Percentiles rank a stretch among this genome's conserved stretches.
Evolutionary conservation across 1,284 basidiomycete species (phyloP).

Genomic region (Heliocybe sulcata): DNA sequence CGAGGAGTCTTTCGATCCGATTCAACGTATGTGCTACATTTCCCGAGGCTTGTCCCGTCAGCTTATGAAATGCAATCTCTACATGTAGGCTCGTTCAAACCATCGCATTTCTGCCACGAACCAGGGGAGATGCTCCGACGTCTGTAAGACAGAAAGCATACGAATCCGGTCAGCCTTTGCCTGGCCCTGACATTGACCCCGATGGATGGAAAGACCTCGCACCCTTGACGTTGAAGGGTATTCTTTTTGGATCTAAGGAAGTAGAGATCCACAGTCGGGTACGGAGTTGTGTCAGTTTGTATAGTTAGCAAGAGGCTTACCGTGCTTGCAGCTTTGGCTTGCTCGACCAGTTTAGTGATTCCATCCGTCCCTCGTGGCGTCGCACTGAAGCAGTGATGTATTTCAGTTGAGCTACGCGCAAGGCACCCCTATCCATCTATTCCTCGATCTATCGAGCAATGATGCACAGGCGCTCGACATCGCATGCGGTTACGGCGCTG

Average conservation of each 20-base stretch:
- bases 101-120: constrained; percentile 26
- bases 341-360: constrained; percentile 40
- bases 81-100: constrained; percentile 17
- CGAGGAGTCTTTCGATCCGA: constrained; percentile 23
- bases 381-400: neutral
- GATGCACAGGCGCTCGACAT: constrained; percentile 45
- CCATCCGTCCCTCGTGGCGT: neutral
- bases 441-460: constrained; percentile 31
- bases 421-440: constrained; percentile 42
- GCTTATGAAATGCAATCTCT: neutral
- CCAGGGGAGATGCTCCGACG: constrained; percentile 23
- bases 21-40: constrained; percentile 19
- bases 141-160: constrained; percentile 23
- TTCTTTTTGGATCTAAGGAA: constrained; percentile 23
- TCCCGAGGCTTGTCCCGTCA: neutral
- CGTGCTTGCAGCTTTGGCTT: constrained; percentile 35
- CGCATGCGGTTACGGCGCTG: constrained; percentile 30
- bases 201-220: constrained; percentile 26
- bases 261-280: constrained; percentile 34
- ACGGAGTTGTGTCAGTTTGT: constrained; percentile 13
- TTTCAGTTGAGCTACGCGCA: constrained; percentile 38
- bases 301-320: neutral
- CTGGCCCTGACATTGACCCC: constrained; percentile 25
- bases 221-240: constrained; percentile 20
- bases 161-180: constrained; percentile 16